Conservation (phyloP, 2,329 filamentous ascomycete genomes). For the Chrysoporthe deuterocubensis region DNA sequence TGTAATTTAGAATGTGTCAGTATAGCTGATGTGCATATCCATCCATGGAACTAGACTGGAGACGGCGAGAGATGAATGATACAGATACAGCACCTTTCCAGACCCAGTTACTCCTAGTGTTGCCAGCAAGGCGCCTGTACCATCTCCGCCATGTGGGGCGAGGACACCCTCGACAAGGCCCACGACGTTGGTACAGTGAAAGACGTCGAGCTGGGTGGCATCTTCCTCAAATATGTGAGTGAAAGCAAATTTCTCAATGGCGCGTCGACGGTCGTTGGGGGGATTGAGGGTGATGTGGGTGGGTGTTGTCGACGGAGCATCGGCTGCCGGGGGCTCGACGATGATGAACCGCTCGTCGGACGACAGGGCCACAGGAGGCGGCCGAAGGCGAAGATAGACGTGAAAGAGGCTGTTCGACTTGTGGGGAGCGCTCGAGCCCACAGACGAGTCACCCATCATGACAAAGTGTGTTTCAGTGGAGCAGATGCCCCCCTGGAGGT, state of each 20-base stretch:
- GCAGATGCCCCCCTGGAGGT: not conserved
- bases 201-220: constrained; percentile 83
- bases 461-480: not conserved
- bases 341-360: constrained; percentile 73
- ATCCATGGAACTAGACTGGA: not conserved
- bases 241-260: constrained; percentile 92
- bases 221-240: constrained; percentile 91
- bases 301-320: constrained; percentile 46
- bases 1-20: constrained; percentile 41
- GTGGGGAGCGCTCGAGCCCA: constrained; percentile 28
- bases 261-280: constrained; percentile 82
- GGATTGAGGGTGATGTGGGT: constrained; percentile 80
- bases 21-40: not conserved
- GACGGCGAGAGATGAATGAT: not conserved
- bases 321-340: constrained; percentile 62
- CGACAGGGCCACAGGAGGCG: constrained; percentile 54
- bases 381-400: constrained; percentile 84
- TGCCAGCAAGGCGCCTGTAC: constrained; percentile 86
- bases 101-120: constrained; percentile 94
- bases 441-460: constrained; percentile 43
- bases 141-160: constrained; percentile 71
- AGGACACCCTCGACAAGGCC: constrained; percentile 81
- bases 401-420: constrained; percentile 72
- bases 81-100: constrained; percentile 71
- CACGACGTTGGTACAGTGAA: constrained; percentile 76